Evolutionary conservation across 371 early-diverging fungal genomes (phyloP).

Genomic region (Scutellospora calospora): DNA sequence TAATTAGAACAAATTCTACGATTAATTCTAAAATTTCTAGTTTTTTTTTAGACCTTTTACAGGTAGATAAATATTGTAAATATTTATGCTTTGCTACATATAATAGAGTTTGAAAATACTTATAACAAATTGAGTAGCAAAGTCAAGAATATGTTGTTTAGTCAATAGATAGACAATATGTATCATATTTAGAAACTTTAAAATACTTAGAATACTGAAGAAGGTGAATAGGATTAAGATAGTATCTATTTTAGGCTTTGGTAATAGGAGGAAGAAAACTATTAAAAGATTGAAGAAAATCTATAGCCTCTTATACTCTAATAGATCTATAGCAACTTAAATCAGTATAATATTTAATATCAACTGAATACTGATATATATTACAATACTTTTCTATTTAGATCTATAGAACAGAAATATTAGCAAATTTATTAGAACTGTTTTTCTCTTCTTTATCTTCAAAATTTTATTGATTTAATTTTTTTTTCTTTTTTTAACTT

Average conservation of each 20-base stretch:
- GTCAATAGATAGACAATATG: not conserved
- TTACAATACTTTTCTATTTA: not conserved
- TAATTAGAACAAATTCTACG: too few relatives aligned
- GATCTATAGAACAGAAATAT: too few relatives aligned
- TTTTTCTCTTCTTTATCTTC: not conserved
- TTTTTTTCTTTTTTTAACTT: too few relatives aligned
- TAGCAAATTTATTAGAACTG: too few relatives aligned
- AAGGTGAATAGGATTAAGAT: not conserved
- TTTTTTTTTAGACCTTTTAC: not conserved
- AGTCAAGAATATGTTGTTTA: not conserved
- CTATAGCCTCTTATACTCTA: not conserved
- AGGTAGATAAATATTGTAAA: not conserved
- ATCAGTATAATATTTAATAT: not conserved
- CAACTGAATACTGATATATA: not conserved
- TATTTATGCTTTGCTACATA: not conserved
- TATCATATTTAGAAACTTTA: constrained; percentile 10
- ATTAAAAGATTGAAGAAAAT: not conserved
- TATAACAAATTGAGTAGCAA: not conserved
- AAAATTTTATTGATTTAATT: not conserved
- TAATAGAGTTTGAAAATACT: not conserved
- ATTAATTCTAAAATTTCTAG: too few relatives aligned
- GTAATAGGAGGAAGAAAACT: constrained; percentile 5
- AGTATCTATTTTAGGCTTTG: not conserved
- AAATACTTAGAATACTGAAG: not conserved
- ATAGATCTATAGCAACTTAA: not conserved